phyloP scores from a whole-genome alignment of 1,284 basidiomycete genomes.

The Chalciporus sp. region DNA sequence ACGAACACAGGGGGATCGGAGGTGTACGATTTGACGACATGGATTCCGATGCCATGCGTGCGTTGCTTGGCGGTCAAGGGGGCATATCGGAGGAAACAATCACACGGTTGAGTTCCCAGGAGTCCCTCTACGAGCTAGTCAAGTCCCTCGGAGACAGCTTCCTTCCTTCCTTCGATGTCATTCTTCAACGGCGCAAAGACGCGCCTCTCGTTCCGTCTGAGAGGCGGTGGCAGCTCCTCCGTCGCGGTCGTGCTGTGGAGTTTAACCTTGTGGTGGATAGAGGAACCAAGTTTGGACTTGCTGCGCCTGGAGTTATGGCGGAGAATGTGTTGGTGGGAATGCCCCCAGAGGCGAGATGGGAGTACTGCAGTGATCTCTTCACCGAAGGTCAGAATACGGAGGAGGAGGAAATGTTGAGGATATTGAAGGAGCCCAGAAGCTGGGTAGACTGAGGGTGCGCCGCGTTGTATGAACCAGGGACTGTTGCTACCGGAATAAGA shows the following conservation, averaged over 20 bases:
- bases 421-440: conserved; percentile 67
- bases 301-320: conserved; percentile 83
- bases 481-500: not conserved
- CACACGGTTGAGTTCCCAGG: conserved; percentile 47
- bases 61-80: conserved; percentile 18
- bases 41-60: conserved; percentile 52
- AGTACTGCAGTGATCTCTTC: conserved; percentile 84
- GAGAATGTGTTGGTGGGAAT: conserved; percentile 91
- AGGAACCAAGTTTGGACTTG: conserved; percentile 85
- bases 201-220: conserved; percentile 42
- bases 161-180: conserved; percentile 81
- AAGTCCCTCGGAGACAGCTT: conserved; percentile 73
- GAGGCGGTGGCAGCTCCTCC: conserved; percentile 85
- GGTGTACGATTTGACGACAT: conserved; percentile 97
- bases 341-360: conserved; percentile 89
- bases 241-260: conserved; percentile 88
- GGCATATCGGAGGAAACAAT: conserved; percentile 49
- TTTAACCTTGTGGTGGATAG: conserved; percentile 89
- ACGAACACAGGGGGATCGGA: conserved; percentile 88
- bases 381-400: conserved; percentile 58
- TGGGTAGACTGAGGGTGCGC: conserved; percentile 50
- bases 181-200: conserved; percentile 65
- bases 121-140: conserved; percentile 69
- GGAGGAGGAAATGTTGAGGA: conserved; percentile 68
- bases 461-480: not conserved